Base-by-base conservation (phyloP, 2,329 filamentous ascomycete genomes). In the Fusarium dimerum region DNA sequence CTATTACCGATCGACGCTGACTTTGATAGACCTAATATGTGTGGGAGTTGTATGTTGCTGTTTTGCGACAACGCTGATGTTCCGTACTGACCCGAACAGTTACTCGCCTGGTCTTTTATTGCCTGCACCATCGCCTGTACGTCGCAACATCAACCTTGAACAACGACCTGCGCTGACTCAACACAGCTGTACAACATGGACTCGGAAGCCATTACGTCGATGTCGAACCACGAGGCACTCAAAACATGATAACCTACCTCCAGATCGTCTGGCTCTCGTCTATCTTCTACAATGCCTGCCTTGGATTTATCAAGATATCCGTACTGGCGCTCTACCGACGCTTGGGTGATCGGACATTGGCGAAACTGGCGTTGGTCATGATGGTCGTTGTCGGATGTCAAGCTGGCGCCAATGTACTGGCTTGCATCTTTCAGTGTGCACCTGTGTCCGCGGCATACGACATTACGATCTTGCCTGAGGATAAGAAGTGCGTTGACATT, bases 241-340 rank as follows among this genome's bases (percentile, higher is more conserved):
- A 48, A 3, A 59, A 60, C n/a, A 54, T 59, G 2, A 54, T 59
- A 15, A 43, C 50, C 8, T 59, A 59, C n/a, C 51, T 50, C 13
- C 56, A 59, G 7, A 60, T 59, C 2, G 56, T 60, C 6, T 59
- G 56, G 56, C 4, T 59, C 0, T 59, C 56, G 0, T 59, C 56
- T 8, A 60, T 59, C 32, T 59, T 59, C 8, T 59, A 59, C 32
- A 59, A 59, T 39, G 56, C 56, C 3, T 60, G 55, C 9, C 54
- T 59, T 0, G 57, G 57, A 4, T 59, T 59, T 40, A 57, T 59
- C 47, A 59, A 59, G 43, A 55, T 60, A 13, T 60, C 57, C 0
- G 57, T 59, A 0, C 54, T 59, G 0, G 57, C 57, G 1, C 47
- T 59, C 1, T 60, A 59, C 1, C 60, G 51, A 3, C 43, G 57